A percentile compares a stretch with the other conserved stretches of the same genome.
phyloP scores from a whole-genome alignment of 345 rosid genomes.

The Citrus cavaleriei region DNA sequence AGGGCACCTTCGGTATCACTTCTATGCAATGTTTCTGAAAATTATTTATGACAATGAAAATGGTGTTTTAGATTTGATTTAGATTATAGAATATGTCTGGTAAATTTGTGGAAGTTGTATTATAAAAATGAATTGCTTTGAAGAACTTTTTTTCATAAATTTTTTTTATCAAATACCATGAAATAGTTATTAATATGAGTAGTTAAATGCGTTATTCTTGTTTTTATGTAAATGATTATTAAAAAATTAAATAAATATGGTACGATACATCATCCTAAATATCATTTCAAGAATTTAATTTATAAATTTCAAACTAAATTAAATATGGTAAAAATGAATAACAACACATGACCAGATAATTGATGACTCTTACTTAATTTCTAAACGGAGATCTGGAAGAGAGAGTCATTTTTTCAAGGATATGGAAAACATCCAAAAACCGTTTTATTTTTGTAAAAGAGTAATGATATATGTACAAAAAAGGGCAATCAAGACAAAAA shows the following conservation, averaged over 20 bases:
- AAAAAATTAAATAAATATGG: neutral
- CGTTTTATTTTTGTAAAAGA: no score
- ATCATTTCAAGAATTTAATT: neutral
- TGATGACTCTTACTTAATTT: neutral
- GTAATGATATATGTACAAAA: no score
- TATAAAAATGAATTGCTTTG: neutral
- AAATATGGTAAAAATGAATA: neutral
- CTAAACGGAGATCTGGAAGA: neutral
- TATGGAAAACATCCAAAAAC: neutral
- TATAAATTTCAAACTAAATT: no score
- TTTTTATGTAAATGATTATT: neutral
- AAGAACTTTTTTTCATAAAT: no score
- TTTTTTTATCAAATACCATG: neutral
- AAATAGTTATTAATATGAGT: neutral
- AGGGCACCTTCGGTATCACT: neutral
- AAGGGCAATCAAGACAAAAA: no score
- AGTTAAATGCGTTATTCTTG: neutral
- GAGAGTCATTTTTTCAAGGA: neutral
- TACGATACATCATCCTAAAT: neutral
- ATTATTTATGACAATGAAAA: neutral
- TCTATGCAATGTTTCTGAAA: no score
- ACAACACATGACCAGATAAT: neutral
- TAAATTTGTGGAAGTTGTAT: neutral
- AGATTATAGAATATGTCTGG: neutral
- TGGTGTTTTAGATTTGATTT: no score